Conservation (phyloP, 2,329 filamentous ascomycete genomes). For the Calonectria pseudoreteaudii region DNA sequence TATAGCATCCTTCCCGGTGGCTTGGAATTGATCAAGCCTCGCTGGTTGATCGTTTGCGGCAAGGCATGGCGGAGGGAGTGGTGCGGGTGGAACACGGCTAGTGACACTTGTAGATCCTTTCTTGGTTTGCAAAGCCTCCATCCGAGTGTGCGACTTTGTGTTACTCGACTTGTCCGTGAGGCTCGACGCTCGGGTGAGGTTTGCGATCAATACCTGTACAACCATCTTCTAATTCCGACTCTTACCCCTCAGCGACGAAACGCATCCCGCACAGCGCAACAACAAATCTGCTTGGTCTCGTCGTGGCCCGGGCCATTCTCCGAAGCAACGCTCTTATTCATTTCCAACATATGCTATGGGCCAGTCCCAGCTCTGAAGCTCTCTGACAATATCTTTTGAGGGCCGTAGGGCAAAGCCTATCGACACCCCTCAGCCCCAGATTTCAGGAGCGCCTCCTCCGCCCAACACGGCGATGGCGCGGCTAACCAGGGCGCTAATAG, state of each 20-base stretch:
- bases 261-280: conserved; percentile 1
- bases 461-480: conserved; percentile 22
- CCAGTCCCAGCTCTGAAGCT: not conserved
- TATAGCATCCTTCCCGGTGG: conserved; percentile 3
- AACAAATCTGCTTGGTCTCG: not conserved
- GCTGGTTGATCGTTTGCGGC: not conserved
- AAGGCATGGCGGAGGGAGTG: conserved; percentile 5
- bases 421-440: conserved; percentile 40
- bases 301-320: not conserved
- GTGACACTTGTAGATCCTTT: conserved; percentile 3
- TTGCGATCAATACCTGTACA: conserved; percentile 6
- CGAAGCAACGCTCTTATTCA: not conserved
- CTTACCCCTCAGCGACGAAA: conserved; percentile 2
- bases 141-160: conserved; percentile 3
- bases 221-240: not conserved
- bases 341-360: not conserved
- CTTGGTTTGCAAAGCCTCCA: not conserved
- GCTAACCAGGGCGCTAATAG: conserved; percentile 26
- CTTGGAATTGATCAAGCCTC: conserved; percentile 9
- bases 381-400: conserved; percentile 2
- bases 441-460: conserved; percentile 42
- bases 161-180: not conserved
- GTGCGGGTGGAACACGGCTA: conserved; percentile 14
- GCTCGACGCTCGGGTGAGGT: conserved; percentile 12
- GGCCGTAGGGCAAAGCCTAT: conserved; percentile 22